Conservation (phyloP, 1,139 yeast genomes). For the Sugiyamaella xylanicola region DNA sequence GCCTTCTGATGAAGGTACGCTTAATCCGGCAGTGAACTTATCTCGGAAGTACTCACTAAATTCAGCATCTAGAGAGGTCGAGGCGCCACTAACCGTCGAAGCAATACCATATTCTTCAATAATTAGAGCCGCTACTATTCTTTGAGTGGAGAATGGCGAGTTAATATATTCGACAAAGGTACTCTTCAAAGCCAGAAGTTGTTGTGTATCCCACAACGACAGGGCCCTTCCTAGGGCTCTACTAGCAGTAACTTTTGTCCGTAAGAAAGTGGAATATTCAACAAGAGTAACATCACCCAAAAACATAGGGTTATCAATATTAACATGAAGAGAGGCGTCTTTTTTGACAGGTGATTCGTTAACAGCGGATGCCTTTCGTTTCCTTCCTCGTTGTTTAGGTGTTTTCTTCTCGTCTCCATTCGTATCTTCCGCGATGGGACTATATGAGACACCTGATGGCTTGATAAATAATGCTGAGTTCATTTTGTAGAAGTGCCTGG, state of each 20-base stretch:
- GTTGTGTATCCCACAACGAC: slow-evolving; percentile 52
- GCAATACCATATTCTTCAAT: slow-evolving; percentile 69
- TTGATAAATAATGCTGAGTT: slow-evolving; percentile 69
- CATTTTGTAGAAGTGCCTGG: slow-evolving; percentile 87
- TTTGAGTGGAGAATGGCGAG: slow-evolving; percentile 78
- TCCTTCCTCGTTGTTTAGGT: slow-evolving; percentile 25
- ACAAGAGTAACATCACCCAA: slow-evolving; percentile 89
- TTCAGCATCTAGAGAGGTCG: slow-evolving; percentile 23
- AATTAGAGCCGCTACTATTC: slow-evolving; percentile 68
- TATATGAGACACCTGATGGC: slow-evolving; percentile 69
- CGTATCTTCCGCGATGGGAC: slow-evolving; percentile 19
- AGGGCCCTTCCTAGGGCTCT: slow-evolving; percentile 73
- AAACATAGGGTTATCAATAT: slow-evolving; percentile 91
- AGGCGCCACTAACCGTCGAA: slow-evolving; percentile 22
- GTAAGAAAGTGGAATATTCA: slow-evolving; percentile 71
- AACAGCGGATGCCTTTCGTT: slow-evolving; percentile 28
- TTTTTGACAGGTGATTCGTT: slow-evolving; percentile 9
- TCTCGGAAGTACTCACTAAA: slow-evolving; percentile 36
- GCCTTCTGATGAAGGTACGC: slow-evolving; percentile 45
- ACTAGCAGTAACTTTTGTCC: slow-evolving; percentile 77
- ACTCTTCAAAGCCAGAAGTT: slow-evolving; percentile 23
- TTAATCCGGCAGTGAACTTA: slow-evolving; percentile 48
- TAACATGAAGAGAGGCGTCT: slow-evolving; percentile 46
- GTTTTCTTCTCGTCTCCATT: slow-evolving; percentile 25
- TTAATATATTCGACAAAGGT: slow-evolving; percentile 48